Evolutionary conservation across 495 filamentous ascomycete genomes (phyloP), one percentile per base, ranked within the genome.

Genomic region (Penicillium arizonense): DNA sequence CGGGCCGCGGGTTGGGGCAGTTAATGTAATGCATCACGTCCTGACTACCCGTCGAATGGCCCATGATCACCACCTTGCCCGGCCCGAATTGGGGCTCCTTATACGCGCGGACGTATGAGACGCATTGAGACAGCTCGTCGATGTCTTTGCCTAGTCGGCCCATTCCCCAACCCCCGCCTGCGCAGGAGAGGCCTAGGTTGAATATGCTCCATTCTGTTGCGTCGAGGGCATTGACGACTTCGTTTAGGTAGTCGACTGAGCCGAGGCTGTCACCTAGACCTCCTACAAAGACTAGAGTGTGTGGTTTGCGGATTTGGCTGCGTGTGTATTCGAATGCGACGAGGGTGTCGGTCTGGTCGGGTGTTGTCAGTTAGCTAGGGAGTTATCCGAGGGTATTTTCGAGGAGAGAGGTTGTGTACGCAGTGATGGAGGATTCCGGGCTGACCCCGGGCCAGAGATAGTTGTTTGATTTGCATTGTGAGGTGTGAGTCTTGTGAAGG

Each of bases 41-140:
- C 73, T 95, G 93, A 50, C 87, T 88, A 0, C 93, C 93, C 0
- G 86, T 89, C 12, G 87, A 91, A 56, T 95, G 89, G 14, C 93
- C 93, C 79, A 97, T 70, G 10, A 70, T 46, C 7, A 65, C 65
- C 10, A 71, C 56, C 37, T 62, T 69, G 20, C 63, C 59, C 9
- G 46, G 13, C 0, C 63, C 58, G 38, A 54, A 72, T n/a, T 57
- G 53, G 0, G 59, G 58, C 8, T 44, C 47, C 44, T 70, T 68
- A 30, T 70, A 66, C 11, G 55, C 44, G 1, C 71, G 74, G 52
- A 95, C 79, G 59, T 93, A 89, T 11, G 71, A 62, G 5, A 95
- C 85, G 34, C 85, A 75, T 11, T 76, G 68, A 2, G 77, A 76
- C 8, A 95, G 76, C 64, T 96, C 89, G 9, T 76, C 62, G 16